These are phyloP conservation scores for Harrya chromipes DNA, from an alignment of 768 basidiomycete species.

Conservation along the genomic window DNA sequence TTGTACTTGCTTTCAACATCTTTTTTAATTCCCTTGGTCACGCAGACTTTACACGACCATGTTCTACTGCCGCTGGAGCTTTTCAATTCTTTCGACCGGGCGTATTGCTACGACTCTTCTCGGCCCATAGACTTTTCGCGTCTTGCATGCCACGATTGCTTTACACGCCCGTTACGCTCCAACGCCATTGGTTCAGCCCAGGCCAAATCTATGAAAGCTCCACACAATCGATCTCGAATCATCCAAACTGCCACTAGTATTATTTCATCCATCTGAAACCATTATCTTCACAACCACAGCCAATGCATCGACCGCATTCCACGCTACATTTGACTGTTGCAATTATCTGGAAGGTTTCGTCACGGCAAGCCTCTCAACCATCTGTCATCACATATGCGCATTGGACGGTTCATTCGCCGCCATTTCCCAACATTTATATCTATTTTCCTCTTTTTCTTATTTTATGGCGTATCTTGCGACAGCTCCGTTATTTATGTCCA, in stretches of 20 bases:
- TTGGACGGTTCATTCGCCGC: conserved; percentile 30
- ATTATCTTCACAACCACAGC: conserved; percentile 20
- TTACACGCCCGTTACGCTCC: conserved; percentile 15
- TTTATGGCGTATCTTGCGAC: conserved; percentile 33
- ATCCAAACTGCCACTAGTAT: conserved; percentile 18
- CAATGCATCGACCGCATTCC: conserved; percentile 23
- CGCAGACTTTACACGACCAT: conserved; percentile 5
- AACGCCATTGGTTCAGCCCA: conserved; percentile 11
- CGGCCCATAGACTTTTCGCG: conserved; percentile 7
- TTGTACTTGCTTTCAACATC: conserved; percentile 6
- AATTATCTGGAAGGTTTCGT: conserved; percentile 12
- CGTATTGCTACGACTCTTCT: conserved; percentile 11
- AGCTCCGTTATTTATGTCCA: conserved; percentile 28
- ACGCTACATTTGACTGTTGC: conserved; percentile 31
- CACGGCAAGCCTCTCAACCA: conserved; percentile 11
- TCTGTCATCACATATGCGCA: conserved; percentile 28
- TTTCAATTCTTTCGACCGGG: conserved; percentile 6
- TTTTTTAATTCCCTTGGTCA: conserved; percentile 6
- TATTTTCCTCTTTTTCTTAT: conserved; percentile 16
- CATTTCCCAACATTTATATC: conserved; percentile 14
- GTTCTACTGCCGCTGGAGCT: background rate
- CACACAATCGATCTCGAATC: conserved; percentile 7
- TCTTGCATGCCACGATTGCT: conserved; percentile 15
- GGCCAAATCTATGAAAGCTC: conserved; percentile 11
- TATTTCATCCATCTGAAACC: conserved; percentile 16